Base-by-base conservation (phyloP, 306 rosid genomes). In the Prunus mira region DNA sequence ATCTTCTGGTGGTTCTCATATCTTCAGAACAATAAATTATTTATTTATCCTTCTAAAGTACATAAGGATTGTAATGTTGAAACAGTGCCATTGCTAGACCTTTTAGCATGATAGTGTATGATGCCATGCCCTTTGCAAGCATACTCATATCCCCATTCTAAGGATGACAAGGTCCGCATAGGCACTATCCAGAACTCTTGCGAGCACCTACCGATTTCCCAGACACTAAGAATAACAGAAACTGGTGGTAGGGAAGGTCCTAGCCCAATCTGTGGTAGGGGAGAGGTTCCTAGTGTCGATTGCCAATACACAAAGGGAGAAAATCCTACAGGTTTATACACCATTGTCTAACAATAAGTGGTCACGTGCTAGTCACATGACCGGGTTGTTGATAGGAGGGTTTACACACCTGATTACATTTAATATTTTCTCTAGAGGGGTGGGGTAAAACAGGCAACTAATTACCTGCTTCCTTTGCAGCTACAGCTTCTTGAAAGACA, bases 401-500 rank as follows among this genome's bases (percentile, higher is more conserved):
- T 12, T 17, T 60, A 2, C 25, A 32, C 28, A 63, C 34, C 45
- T n/a, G 2, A 20, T 15, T 30, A 15, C n/a, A 17, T 17, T 6
- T 28, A 63, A 28, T 5, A 63, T 30, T 60, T 18, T 13, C 2
- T 9, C 1, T 22, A 34, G 22, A 69, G 56, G 30, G 43, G 58
- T 25, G 45, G 20, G 57, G 30, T 15, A 49, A 57, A 62, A 54
- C 32, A 50, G 65, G 71, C 51, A 71, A 54, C 43, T 12, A 45
- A 61, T 67, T 83, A 94, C 98, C 97, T 92, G 98, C 98, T 28
- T 80, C 93, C 89, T 84, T 92, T 66, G 97, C 99, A 70, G 99
- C 99, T 51, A 86, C 82, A 80, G 96, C 97, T 87, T 95, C 99
- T 85, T 92, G 96, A 82, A 62, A 74, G 66, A 92, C 90, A 77